Base-by-base conservation (phyloP, 768 basidiomycete species). In the Leccinellum albellum region DNA sequence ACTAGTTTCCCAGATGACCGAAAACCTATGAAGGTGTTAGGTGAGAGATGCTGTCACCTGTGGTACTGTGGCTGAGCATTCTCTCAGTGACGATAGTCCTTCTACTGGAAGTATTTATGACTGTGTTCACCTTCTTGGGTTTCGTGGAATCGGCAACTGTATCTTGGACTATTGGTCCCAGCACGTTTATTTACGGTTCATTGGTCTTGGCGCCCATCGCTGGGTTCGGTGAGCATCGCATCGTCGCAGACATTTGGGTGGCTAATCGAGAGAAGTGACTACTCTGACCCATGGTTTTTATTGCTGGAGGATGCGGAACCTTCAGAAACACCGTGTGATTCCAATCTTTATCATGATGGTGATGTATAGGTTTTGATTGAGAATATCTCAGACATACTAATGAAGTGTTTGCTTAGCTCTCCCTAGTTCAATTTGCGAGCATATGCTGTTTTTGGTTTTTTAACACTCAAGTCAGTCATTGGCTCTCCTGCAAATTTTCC, bases 351-450 rank as follows among this genome's bases (percentile, higher is more conserved):
- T 28, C 6, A 28, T 28, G 28, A 28, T 28, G 28, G 28, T 28
- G 28, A 28, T 28, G 7, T 28, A 28, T 33, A 15, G 6, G 2
- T 33, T 33, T n/a, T 17, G 4, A 20, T 9, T 40, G 32, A 13
- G 32, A 14, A 32, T 40, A n/a, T 40, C 8, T n/a, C 3, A 40
- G 14, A 32, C 2, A 40, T n/a, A n/a, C 3, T n/a, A 9, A 40
- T 12, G 9, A 20, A 20, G 10, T 12, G 12, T 9, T n/a, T 45
- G 13, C 33, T 23, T 9, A 67, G 67, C 20, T 67, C n/a, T 67
- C 65, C 14, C 54, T 62, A 12, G 26, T 64, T 21, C 66, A 67
- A 51, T 35, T 67, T 2, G 15, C 20, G 10, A 64, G 65, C 14
- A 21, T 69, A 24, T 56, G n/a, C 33, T 46, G 33, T 15, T n/a